Base-by-base conservation (phyloP, 768 basidiomycete species). In the Tephrocybe rancida region DNA sequence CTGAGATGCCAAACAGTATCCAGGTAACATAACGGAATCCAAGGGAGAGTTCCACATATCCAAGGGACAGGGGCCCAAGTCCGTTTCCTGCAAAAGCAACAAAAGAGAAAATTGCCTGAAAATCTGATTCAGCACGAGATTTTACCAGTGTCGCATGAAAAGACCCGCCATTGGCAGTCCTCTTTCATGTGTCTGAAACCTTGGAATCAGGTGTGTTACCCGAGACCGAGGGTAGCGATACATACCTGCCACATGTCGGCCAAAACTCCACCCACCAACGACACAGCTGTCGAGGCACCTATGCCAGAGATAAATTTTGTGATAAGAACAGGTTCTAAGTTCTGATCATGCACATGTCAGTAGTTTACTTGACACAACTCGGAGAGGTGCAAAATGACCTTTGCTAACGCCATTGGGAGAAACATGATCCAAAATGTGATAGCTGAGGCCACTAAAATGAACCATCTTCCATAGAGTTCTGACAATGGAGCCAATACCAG, bases 1-100 rank as follows among this genome's bases (percentile, higher is more conserved):
- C 45, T 18, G 45, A 47, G 11, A 47, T 27, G 45, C 45, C 45
- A 19, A 47, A 47, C 19, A 47, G 7, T 47, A 47, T 47, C 45
- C 45, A 47, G 8, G 21, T 47, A 7, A 47, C 30, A 27, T 47
- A 47, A n/a, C 45, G 25, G 19, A 47, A 47, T 3, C 45, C 45
- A 3, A 47, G 21, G 3, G 45, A 16, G 13, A 47, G 45, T 19
- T 30, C 45, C 19, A 47, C 32, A 13, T 47, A 47, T 2, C 45
- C 45, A 19, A 47, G 32, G 13, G 30, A 24, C n/a, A 47, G 9
- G 9, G 45, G 45, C 5, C 45, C 45, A 9, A 47, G 16, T 5
- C 45, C 45, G n/a, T 21, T 34, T 16, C 45, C 45, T 32, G 45
- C 45, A 32, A 47, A 47, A 5, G 45, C 27, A 47, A 47, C 27